Conservation (phyloP, 2,329 filamentous ascomycete species). For the Westerdykella sp. region DNA sequence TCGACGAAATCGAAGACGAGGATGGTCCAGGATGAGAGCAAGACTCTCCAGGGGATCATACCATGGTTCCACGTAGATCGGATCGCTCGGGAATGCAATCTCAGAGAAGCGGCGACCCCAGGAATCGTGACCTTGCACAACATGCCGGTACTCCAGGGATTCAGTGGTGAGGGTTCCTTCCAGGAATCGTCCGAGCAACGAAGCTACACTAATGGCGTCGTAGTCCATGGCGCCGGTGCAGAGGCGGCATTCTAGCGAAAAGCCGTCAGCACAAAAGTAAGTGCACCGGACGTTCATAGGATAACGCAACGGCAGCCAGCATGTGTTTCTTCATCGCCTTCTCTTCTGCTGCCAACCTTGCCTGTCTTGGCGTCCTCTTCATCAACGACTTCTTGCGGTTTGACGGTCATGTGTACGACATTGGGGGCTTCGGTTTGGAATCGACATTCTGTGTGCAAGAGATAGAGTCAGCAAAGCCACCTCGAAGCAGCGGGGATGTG, state of each 20-base stretch:
- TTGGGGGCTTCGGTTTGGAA: slow-evolving; percentile 70
- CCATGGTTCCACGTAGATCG: too few species aligned
- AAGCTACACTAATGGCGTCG: not conserved
- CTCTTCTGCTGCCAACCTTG: slow-evolving; percentile 48
- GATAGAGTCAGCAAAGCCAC: not conserved
- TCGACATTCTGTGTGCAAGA: slow-evolving; percentile 59
- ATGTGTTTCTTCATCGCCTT: slow-evolving; percentile 49
- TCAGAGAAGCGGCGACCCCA: not conserved
- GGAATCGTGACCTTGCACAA: not conserved
- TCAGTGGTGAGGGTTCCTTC: not conserved
- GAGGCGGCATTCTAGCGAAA: slow-evolving; percentile 1
- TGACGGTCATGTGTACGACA: slow-evolving; percentile 91
- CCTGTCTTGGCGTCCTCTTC: slow-evolving; percentile 68
- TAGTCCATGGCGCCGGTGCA: slow-evolving; percentile 3
- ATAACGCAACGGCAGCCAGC: slow-evolving; percentile 61
- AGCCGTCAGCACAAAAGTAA: slow-evolving; percentile 1
- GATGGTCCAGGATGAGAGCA: too few species aligned
- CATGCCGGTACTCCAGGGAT: slow-evolving; percentile 1
- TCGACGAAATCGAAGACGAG: too few species aligned
- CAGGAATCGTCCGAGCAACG: not conserved
- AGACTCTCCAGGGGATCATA: too few species aligned
- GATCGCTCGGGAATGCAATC: not conserved
- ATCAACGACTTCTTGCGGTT: slow-evolving; percentile 75
- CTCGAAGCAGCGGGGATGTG: too few species aligned
- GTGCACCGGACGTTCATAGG: slow-evolving; percentile 39